These are phyloP conservation scores for Xylaria sp. DNA, from an alignment of 2,329 filamentous ascomycete species.

Conservation along the genomic window DNA sequence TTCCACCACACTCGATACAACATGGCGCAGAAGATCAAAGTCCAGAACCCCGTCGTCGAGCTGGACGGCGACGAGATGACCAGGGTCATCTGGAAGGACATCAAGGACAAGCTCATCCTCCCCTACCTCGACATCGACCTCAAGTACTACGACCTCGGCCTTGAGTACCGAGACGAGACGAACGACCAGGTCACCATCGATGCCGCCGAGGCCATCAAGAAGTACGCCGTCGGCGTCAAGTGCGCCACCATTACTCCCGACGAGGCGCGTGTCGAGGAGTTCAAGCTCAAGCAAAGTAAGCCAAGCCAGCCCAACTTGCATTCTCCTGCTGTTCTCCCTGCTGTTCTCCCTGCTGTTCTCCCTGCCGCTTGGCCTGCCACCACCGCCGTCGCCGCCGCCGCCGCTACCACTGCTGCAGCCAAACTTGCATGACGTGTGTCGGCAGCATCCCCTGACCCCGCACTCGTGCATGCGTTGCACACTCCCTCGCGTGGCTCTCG, in stretches of 20 bases:
- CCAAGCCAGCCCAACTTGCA: conserved; percentile 18
- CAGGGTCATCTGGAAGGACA: conserved; percentile 97
- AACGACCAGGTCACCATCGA: conserved; percentile 96
- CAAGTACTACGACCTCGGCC: conserved; percentile 96
- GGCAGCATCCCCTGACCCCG: conserved; percentile 22
- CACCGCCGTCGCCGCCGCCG: conserved; percentile 19
- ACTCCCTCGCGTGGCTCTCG: conserved; percentile 6
- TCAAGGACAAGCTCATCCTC: conserved; percentile 98
- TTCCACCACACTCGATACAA: conserved; percentile 55
- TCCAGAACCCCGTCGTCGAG: conserved; percentile 99
- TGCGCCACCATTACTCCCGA: conserved; percentile 99
- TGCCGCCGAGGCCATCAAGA: conserved; percentile 96
- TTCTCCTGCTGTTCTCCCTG: neutral
- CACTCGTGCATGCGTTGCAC: conserved; percentile 27
- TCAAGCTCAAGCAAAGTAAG: conserved; percentile 97
- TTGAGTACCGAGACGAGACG: conserved; percentile 91
- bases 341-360: neutral
- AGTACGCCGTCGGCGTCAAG: conserved; percentile 98
- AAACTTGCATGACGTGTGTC: conserved; percentile 39
- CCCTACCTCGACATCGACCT: conserved; percentile 97
- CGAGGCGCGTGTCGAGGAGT: conserved; percentile 95
- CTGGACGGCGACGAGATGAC: conserved; percentile 98
- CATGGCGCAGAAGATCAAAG: conserved; percentile 92
- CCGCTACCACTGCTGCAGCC: conserved; percentile 32
- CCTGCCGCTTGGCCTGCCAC: neutral